A percentile compares a stretch with the other conserved stretches of the same genome.
Conservation (phyloP, 441 rosid species). For the Macaranga tanarius region DNA sequence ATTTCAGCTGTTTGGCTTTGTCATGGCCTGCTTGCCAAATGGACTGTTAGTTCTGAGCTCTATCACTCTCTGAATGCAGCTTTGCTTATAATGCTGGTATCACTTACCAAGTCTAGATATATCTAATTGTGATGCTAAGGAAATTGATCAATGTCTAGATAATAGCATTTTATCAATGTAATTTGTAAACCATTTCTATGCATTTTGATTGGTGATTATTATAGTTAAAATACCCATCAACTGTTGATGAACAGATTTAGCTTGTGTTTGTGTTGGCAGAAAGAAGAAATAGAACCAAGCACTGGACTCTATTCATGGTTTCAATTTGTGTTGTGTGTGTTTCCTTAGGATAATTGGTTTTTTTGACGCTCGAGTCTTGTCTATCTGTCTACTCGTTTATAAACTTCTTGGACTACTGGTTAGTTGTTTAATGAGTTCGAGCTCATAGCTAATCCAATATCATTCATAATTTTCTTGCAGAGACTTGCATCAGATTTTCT, state of each 20-base stretch:
- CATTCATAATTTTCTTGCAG: conserved; percentile 41
- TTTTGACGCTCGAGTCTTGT: neutral
- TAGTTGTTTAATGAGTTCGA: no score
- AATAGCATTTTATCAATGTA: neutral
- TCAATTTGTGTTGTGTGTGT: neutral
- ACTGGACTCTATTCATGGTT: neutral
- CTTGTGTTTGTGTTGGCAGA: neutral
- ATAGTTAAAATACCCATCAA: neutral
- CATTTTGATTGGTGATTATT: neutral
- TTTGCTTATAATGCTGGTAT: neutral
- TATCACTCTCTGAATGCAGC: neutral
- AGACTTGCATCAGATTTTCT: conserved; percentile 89
- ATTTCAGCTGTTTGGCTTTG: no score
- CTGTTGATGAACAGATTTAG: neutral
- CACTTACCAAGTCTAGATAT: no score
- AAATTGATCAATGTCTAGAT: neutral
- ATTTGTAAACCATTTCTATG: neutral
- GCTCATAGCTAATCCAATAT: neutral
- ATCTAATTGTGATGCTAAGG: neutral
- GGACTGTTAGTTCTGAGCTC: neutral
- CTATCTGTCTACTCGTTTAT: neutral
- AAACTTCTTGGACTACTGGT: neutral
- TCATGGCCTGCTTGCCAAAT: neutral
- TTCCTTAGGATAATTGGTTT: neutral
- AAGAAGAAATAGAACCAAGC: neutral